Conservation (phyloP, 805 yeast species). For the Metschnikowia lochheadii region DNA sequence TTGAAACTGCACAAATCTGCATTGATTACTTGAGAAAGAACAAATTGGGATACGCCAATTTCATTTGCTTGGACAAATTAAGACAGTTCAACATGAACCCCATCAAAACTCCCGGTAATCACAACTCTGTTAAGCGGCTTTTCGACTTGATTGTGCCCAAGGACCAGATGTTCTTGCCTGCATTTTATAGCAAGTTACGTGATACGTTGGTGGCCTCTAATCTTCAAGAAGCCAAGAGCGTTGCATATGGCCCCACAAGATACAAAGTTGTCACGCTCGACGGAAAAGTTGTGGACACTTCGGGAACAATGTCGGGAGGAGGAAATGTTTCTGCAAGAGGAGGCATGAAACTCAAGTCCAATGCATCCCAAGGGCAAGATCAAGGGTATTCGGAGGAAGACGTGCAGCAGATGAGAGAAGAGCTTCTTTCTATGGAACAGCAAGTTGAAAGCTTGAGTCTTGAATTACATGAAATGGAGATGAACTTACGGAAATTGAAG, state of each 20-base stretch:
- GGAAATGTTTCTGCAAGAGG: conserved; percentile 71
- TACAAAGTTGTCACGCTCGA: conserved; percentile 89
- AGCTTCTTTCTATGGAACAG: conserved; percentile 50
- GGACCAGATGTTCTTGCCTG: conserved; percentile 70
- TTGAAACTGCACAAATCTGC: conserved; percentile 55
- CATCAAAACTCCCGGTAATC: conserved; percentile 62
- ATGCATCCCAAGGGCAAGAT: conserved; percentile 21
- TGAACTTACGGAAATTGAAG: conserved; percentile 52
- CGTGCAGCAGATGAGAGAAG: conserved; percentile 49
- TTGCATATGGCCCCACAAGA: conserved; percentile 79
- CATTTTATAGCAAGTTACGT: conserved; percentile 80
- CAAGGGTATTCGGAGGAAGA: conserved; percentile 52
- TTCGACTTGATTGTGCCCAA: conserved; percentile 76
- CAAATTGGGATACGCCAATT: conserved; percentile 83
- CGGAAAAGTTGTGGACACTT: conserved; percentile 85
- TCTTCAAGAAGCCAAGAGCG: conserved; percentile 74
- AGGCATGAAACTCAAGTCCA: conserved; percentile 59
- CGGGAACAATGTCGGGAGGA: conserved; percentile 98
- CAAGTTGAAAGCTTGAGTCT: conserved; percentile 46
- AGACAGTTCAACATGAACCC: conserved; percentile 55
- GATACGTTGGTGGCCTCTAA: conserved; percentile 85
- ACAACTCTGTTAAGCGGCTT: conserved; percentile 66
- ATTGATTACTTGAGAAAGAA: conserved; percentile 79
- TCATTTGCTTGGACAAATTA: conserved; percentile 74
- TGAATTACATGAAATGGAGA: conserved; percentile 56